phyloP scores from a whole-genome alignment of 768 basidiomycete genomes.

The Suillus paluster region DNA sequence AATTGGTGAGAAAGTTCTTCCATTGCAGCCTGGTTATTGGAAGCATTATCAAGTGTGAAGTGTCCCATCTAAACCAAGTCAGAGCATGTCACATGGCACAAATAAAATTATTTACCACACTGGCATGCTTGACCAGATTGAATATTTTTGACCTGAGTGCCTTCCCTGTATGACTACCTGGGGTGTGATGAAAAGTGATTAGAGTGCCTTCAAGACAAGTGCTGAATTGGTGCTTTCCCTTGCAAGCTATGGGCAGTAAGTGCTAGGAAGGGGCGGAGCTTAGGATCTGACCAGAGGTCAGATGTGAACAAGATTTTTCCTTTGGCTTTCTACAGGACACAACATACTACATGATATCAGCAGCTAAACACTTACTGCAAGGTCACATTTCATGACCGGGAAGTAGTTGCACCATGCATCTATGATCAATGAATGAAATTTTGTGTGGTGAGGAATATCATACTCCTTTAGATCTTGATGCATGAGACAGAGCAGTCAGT shows the following conservation, averaged over 20 bases:
- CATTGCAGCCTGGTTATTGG: too few relatives aligned
- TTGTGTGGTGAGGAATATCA: slow-evolving; percentile 15
- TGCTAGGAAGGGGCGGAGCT: slow-evolving; percentile 33
- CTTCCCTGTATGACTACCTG: too few relatives aligned
- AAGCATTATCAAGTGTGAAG: too few relatives aligned
- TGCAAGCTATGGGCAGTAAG: slow-evolving; percentile 34
- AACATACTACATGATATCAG: background rate
- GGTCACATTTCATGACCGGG: background rate
- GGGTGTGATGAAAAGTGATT: too few relatives aligned
- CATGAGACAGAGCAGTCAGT: background rate
- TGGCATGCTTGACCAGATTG: too few relatives aligned
- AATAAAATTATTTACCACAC: too few relatives aligned
- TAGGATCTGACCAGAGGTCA: slow-evolving; percentile 38
- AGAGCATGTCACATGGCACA: too few relatives aligned
- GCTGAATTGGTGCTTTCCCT: too few relatives aligned
- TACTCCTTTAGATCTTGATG: slow-evolving; percentile 10
- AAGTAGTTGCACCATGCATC: background rate
- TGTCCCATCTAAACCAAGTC: too few relatives aligned
- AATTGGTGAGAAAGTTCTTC: too few relatives aligned
- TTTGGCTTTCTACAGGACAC: background rate
- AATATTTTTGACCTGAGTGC: too few relatives aligned
- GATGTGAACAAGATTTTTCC: slow-evolving; percentile 27
- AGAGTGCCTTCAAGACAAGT: too few relatives aligned
- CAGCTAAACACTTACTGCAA: background rate
- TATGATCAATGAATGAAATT: slow-evolving; percentile 7